phyloP scores from a whole-genome alignment of 2,329 filamentous ascomycete genomes.

The Xylaria sp. region DNA sequence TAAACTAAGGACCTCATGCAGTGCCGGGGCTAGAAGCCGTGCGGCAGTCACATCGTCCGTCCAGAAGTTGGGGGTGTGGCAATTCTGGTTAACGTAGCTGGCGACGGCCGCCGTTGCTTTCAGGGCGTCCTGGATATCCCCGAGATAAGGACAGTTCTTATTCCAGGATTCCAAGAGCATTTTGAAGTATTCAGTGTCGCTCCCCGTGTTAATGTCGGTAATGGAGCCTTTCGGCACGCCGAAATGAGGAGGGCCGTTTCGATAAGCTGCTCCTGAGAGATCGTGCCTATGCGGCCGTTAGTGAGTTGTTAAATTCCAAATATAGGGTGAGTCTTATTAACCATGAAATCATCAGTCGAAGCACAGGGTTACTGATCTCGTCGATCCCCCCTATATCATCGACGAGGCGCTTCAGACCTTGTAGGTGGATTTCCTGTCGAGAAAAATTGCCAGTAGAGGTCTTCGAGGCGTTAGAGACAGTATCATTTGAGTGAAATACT shows the following conservation, averaged over 20 bases:
- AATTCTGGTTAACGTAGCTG: conserved; percentile 44
- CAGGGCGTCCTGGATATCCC: conserved; percentile 44
- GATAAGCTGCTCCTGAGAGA: conserved; percentile 44
- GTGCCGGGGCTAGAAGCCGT: conserved; percentile 43
- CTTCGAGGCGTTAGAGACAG: conserved; percentile 25
- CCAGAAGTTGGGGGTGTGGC: conserved; percentile 41
- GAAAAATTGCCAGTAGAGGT: conserved; percentile 44
- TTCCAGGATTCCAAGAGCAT: conserved; percentile 43
- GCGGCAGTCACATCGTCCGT: conserved; percentile 43
- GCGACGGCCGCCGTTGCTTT: conserved; percentile 45
- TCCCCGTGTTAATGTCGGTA: conserved; percentile 38
- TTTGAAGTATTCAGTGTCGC: conserved; percentile 40
- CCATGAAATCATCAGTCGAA: conserved; percentile 48
- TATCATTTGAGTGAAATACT: not conserved
- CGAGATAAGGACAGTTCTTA: conserved; percentile 38
- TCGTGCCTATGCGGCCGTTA: conserved; percentile 42
- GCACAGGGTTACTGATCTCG: conserved; percentile 40
- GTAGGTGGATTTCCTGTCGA: conserved; percentile 43
- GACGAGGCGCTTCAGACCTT: conserved; percentile 45
- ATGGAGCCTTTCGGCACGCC: conserved; percentile 39
- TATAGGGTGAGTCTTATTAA: conserved; percentile 19
- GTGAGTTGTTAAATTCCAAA: not conserved
- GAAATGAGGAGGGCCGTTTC: conserved; percentile 43
- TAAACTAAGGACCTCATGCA: conserved; percentile 44
- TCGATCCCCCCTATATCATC: conserved; percentile 44